Evolutionary conservation across 768 basidiomycete genomes (phyloP).

Genomic region (Amanita thiersii): DNA sequence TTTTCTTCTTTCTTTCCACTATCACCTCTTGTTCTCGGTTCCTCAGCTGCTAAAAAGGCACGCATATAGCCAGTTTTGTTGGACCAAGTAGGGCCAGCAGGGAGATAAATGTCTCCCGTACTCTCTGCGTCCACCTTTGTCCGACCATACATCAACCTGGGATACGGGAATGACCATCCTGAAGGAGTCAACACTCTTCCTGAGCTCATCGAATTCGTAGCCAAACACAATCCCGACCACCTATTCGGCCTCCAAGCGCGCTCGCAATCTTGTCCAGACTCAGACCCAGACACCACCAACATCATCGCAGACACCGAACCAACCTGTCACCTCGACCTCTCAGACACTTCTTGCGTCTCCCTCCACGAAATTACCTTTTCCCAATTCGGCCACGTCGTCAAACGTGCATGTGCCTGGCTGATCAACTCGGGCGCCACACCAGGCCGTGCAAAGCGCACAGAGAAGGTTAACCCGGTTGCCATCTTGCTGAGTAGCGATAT

Average conservation of each 20-base stretch:
- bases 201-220: constrained; percentile 28
- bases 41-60: neutral
- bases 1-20: neutral
- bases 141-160: constrained; percentile 27
- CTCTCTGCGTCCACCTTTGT: constrained; percentile 17
- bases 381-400: constrained; percentile 23
- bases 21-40: neutral
- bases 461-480: constrained; percentile 23
- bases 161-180: constrained; percentile 18
- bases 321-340: too few relatives aligned
- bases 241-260: constrained; percentile 26
- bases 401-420: constrained; percentile 26
- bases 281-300: neutral
- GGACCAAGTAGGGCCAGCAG: neutral
- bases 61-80: neutral
- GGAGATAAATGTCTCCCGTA: constrained; percentile 8
- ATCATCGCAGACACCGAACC: too few relatives aligned
- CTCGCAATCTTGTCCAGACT: neutral
- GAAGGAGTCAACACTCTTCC: constrained; percentile 26
- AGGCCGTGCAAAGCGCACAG: constrained; percentile 16
- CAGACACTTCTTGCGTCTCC: too few relatives aligned
- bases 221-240: constrained; percentile 24
- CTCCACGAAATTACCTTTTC: constrained; percentile 25
- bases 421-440: constrained; percentile 19
- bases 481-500: constrained; percentile 30